Evolutionary conservation across 495 filamentous ascomycete species (phyloP).

Genomic region (Amniculicola lignicola): DNA sequence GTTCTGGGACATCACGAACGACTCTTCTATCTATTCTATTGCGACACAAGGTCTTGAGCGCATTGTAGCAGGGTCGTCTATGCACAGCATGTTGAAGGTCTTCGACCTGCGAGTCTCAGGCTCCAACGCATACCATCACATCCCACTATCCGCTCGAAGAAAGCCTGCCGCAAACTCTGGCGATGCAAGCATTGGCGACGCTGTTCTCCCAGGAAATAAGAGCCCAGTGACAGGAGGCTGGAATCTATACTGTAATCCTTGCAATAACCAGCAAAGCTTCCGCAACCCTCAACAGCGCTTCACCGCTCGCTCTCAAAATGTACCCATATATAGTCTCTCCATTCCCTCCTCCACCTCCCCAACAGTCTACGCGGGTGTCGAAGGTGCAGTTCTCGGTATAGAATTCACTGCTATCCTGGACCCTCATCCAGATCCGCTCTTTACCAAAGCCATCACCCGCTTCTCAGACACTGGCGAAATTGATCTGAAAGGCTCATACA

Average conservation of each 20-base stretch:
- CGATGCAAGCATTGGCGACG: not conserved
- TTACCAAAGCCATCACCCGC: constrained; percentile 14
- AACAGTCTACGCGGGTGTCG: constrained; percentile 57
- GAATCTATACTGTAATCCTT: constrained; percentile 29
- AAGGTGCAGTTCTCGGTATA: constrained; percentile 51
- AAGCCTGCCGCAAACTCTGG: not conserved
- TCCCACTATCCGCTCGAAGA: constrained; percentile 5
- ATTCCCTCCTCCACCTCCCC: constrained; percentile 55
- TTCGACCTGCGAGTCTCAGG: constrained; percentile 62
- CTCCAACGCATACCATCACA: constrained; percentile 38
- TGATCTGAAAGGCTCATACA: constrained; percentile 23
- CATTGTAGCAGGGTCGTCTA: constrained; percentile 56
- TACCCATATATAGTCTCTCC: constrained; percentile 59
- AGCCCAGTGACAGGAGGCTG: constrained; percentile 13
- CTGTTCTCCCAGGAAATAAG: not conserved
- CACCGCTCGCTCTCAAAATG: constrained; percentile 37
- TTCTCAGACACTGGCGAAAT: constrained; percentile 9
- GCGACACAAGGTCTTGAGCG: constrained; percentile 54
- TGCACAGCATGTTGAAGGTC: constrained; percentile 58
- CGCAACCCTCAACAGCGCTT: not conserved
- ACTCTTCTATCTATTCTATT: constrained; percentile 57
- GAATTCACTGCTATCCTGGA: constrained; percentile 52
- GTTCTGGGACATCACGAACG: constrained; percentile 57
- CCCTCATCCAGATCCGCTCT: constrained; percentile 37
- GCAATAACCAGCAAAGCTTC: not conserved